These are phyloP conservation scores for Dichotomocladium elegans DNA, from an alignment of 371 early-diverging fungal genomes.

Conservation along the genomic window DNA sequence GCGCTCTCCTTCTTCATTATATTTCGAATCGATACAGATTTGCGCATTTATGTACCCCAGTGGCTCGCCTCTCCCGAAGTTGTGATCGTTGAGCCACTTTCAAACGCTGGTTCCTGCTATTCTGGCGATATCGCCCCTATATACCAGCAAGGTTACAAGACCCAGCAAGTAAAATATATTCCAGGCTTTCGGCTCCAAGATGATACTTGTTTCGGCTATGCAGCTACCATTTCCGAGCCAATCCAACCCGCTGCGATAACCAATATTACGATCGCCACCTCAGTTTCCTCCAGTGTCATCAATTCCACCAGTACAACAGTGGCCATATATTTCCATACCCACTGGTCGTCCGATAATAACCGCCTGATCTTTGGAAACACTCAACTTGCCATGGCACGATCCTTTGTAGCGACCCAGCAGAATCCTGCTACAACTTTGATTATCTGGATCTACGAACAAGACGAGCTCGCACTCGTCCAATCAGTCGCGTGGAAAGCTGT, in stretches of 20 bases:
- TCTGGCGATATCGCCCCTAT: constrained; percentile 11
- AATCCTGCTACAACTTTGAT: constrained; percentile 21
- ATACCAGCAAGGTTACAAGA: constrained; percentile 20
- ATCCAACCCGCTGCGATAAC: constrained; percentile 2
- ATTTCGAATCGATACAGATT: constrained; percentile 37
- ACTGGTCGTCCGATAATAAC: constrained; percentile 25
- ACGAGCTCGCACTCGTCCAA: constrained; percentile 11
- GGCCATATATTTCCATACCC: constrained; percentile 37
- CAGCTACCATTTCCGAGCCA: constrained; percentile 20
- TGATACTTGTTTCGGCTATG: constrained; percentile 49
- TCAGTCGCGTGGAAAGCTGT: constrained; percentile 21
- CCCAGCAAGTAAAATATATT: constrained; percentile 26
- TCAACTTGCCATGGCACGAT: constrained; percentile 32
- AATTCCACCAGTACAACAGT: no score
- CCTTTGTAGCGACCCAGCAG: constrained; percentile 44
- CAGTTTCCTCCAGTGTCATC: no score
- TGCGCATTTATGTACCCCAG: constrained; percentile 34
- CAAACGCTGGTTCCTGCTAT: constrained; percentile 22
- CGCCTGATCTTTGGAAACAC: constrained; percentile 26
- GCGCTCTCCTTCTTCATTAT: constrained; percentile 34
- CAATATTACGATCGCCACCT: constrained; percentile 13
- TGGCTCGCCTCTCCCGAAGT: constrained; percentile 34
- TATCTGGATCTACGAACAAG: constrained; percentile 37
- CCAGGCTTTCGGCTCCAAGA: constrained; percentile 41
- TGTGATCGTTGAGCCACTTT: constrained; percentile 21